phyloP scores from a whole-genome alignment of 345 rosid genomes.

The Citrus hindsii region DNA sequence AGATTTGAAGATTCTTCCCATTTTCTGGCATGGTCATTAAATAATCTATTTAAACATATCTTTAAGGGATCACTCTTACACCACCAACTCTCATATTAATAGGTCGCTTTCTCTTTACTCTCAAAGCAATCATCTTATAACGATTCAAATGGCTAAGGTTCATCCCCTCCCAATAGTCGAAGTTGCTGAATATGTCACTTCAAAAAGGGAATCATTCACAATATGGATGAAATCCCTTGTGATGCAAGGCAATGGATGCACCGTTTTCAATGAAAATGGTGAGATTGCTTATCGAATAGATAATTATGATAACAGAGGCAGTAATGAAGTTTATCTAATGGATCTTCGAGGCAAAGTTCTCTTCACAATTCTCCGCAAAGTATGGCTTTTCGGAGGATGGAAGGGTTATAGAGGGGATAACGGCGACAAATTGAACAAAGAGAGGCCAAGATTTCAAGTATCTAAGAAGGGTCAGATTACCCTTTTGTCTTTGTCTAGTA shows the following conservation, averaged over 20 bases:
- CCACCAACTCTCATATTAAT: background rate
- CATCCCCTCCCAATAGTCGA: slow-evolving; percentile 34
- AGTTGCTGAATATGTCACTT: slow-evolving; percentile 17
- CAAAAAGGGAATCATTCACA: slow-evolving; percentile 49
- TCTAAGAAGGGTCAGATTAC: slow-evolving; percentile 24
- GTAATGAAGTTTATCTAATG: slow-evolving; percentile 55
- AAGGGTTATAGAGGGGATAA: slow-evolving; percentile 26
- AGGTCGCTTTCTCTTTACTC: background rate
- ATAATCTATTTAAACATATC: background rate
- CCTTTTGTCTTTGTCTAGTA: background rate
- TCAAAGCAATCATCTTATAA: background rate
- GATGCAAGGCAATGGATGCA: slow-evolving; percentile 60
- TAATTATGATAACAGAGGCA: slow-evolving; percentile 46
- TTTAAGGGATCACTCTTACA: background rate
- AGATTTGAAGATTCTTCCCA: background rate
- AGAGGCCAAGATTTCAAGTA: slow-evolving; percentile 34
- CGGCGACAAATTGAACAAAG: background rate
- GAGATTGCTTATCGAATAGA: slow-evolving; percentile 54
- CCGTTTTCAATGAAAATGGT: slow-evolving; percentile 50
- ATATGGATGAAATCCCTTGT: slow-evolving; percentile 74
- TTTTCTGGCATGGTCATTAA: background rate
- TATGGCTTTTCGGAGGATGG: slow-evolving; percentile 30
- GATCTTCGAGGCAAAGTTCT: slow-evolving; percentile 55
- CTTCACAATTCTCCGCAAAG: slow-evolving; percentile 49
- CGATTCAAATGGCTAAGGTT: slow-evolving; percentile 39